Conservation (phyloP, 805 yeast genomes). For the Yamadazyma akitaensis region DNA sequence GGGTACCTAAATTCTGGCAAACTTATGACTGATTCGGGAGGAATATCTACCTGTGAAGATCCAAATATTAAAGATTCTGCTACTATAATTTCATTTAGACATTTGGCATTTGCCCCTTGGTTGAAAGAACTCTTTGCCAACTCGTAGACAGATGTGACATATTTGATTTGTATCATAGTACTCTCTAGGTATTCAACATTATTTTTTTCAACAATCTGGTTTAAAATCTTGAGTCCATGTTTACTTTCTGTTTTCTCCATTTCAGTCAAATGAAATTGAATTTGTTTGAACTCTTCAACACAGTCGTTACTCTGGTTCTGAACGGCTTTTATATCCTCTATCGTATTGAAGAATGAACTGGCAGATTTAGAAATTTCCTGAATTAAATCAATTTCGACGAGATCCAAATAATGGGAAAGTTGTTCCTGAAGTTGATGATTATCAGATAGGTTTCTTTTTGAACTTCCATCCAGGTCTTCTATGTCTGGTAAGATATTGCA, state of each 20-base stretch:
- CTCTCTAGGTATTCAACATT: conserved; percentile 65
- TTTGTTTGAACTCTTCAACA: conserved; percentile 41
- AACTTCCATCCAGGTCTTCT: conserved; percentile 14
- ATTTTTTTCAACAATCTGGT: conserved; percentile 48
- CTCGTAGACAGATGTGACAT: conserved; percentile 26
- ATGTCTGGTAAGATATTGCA: conserved; percentile 41
- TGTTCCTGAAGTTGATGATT: conserved; percentile 67
- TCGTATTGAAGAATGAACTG: conserved; percentile 76
- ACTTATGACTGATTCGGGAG: conserved; percentile 14
- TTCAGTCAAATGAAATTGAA: conserved; percentile 44
- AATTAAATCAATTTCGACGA: conserved; percentile 77
- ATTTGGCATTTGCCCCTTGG: conserved; percentile 46
- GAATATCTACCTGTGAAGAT: conserved; percentile 13
- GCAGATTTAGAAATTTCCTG: conserved; percentile 83
- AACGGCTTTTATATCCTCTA: conserved; percentile 71
- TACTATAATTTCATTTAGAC: conserved; percentile 56
- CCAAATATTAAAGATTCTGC: conserved; percentile 53
- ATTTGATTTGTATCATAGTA: conserved; percentile 50
- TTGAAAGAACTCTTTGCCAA: conserved; percentile 40
- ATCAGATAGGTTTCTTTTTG: conserved; percentile 38
- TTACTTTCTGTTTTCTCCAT: conserved; percentile 50
- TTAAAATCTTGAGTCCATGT: conserved; percentile 48
- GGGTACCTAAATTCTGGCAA: conserved; percentile 28
- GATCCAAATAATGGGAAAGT: conserved; percentile 77
- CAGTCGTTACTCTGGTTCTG: conserved; percentile 53